Percentiles rank a stretch among this genome's conserved stretches.
Conservation (phyloP, 495 filamentous ascomycete species). For the Penicillium salamii region DNA sequence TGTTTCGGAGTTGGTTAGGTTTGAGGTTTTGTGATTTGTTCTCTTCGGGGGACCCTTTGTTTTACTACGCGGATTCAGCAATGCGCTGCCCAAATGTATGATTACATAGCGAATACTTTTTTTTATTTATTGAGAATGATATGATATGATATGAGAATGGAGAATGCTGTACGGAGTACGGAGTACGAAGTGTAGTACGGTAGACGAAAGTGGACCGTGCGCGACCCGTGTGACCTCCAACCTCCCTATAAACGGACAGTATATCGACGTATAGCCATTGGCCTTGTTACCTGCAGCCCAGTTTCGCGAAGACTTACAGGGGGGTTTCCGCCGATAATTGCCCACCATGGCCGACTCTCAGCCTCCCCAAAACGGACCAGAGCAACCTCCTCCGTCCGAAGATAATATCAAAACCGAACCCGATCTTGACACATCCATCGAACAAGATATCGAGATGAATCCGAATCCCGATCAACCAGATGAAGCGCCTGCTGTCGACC, state of each 20-base stretch:
- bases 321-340: constrained; percentile 1
- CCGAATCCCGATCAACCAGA: constrained; percentile 16
- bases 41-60: constrained; percentile 7
- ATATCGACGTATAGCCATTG: background rate
- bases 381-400: constrained; percentile 14
- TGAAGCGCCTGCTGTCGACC: constrained; percentile 24
- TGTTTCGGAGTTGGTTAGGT: constrained; percentile 4
- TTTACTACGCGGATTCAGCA: constrained; percentile 9
- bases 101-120: constrained; percentile 17
- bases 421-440: constrained; percentile 37
- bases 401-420: constrained; percentile 31
- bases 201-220: constrained; percentile 3
- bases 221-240: constrained; percentile 6
- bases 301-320: constrained; percentile 5
- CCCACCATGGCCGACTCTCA: constrained; percentile 13
- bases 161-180: background rate
- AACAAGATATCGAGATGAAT: constrained; percentile 46
- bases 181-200: background rate
- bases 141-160: background rate
- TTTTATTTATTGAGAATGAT: background rate
- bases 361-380: constrained; percentile 12
- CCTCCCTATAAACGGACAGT: constrained; percentile 4
- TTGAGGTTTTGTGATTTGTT: constrained; percentile 1
- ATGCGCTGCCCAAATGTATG: constrained; percentile 12
- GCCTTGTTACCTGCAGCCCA: constrained; percentile 5